Evolutionary conservation across 345 rosid species (phyloP), one percentile per base, ranked within the genome.

Genomic region (Pistacia atlantica): DNA sequence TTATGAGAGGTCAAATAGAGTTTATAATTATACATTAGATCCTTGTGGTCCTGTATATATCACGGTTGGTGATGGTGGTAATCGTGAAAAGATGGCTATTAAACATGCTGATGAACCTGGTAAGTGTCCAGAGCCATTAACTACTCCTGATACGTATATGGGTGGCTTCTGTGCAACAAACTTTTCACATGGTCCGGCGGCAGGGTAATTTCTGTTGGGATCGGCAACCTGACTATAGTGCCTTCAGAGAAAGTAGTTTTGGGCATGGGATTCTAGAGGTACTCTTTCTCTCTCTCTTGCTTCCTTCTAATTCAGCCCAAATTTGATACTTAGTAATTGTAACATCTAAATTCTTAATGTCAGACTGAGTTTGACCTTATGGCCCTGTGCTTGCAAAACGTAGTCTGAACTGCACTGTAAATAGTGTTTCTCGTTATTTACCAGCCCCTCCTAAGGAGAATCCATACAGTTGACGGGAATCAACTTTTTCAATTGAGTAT

Each of bases 181-280:
- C 82, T 93, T 96, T 67, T 90, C 98, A 16, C 85, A 90, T 57
- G 95, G 91, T 17, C 92, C 87, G 3, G 87, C 90, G 4, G 63
- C 83, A n/a, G 14, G 97, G 94, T 60, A 85, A 83, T 42, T 93
- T 93, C 81, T 96, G 98, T 71, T 92, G 99, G 99, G 93, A 93
- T 69, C 77, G 71, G 72, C 99, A 96, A 67, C 99, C 98, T 4
- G 95, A 96, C 49, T 96, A 87, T 66, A 93, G 97, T 71, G 99
- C 97, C 65, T 84, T 87, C 69, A 87, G 98, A 84, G 97, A 96
- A 71, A 89, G 93, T 80, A 96, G 99, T 83, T 93, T 96, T 54
- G 99, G 99, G 58, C 97, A 92, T 78, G 99, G 98, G 60, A 91
- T 90, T 70, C 80, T 93, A 33, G 98, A 96, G 99, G 99, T 96